Evolutionary conservation across 352 stramenopile genomes (phyloP).

Genomic region (Globisporangium spiculum): DNA sequence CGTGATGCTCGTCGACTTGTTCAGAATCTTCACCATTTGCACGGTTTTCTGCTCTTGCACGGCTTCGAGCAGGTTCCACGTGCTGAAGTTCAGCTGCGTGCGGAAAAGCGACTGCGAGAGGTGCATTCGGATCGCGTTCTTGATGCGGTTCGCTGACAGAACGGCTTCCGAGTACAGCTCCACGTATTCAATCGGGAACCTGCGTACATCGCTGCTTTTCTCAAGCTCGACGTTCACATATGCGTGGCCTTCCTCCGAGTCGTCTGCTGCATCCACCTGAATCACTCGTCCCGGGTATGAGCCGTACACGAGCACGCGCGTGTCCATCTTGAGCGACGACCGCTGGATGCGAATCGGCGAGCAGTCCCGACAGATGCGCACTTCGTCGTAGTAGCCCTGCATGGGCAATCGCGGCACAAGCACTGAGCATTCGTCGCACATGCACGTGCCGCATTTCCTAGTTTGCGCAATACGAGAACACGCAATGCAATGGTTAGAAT

Average conservation of each 20-base stretch:
- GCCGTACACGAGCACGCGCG: constrained; percentile 75
- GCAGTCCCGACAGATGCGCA: constrained; percentile 83
- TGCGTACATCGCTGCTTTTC: constrained; percentile 30
- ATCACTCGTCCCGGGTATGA: constrained; percentile 60
- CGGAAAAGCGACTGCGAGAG: constrained; percentile 75
- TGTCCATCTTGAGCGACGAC: constrained; percentile 60
- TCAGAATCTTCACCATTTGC: constrained; percentile 83
- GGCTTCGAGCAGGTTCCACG: constrained; percentile 79
- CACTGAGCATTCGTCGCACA: constrained; percentile 83
- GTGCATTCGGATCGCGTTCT: constrained; percentile 67
- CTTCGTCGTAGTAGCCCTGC: constrained; percentile 79
- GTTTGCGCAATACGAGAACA: neutral
- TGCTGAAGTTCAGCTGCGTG: constrained; percentile 84
- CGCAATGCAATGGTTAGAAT: neutral
- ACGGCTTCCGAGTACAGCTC: constrained; percentile 79
- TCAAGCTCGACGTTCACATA: constrained; percentile 64
- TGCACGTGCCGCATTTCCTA: constrained; percentile 80
- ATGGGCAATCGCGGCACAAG: constrained; percentile 74
- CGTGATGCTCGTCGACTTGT: constrained; percentile 79
- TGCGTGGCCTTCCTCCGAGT: constrained; percentile 47
- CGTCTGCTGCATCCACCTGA: constrained; percentile 57
- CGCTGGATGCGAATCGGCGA: constrained; percentile 69
- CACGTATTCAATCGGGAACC: constrained; percentile 65
- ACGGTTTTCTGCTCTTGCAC: constrained; percentile 82
- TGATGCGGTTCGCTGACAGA: constrained; percentile 79